phyloP scores from a whole-genome alignment of 169 alveolate genomes.

The Cryptosporidium felis region DNA sequence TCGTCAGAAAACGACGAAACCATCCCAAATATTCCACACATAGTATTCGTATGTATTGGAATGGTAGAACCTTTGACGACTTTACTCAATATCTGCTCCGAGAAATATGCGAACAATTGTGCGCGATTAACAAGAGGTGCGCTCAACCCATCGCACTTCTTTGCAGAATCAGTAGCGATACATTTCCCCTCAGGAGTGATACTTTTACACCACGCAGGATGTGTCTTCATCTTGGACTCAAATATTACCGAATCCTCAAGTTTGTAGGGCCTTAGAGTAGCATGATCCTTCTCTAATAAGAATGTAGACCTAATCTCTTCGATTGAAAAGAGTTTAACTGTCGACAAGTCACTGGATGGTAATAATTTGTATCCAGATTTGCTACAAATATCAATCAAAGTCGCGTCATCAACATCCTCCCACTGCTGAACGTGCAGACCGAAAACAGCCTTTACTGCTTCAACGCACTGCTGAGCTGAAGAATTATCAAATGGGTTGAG shows the following conservation, averaged over 20 bases:
- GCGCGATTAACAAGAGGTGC: slow-evolving; percentile 44
- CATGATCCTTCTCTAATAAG: slow-evolving; percentile 52
- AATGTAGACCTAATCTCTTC: background rate
- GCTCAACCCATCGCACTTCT: slow-evolving; percentile 58
- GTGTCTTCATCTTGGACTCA: slow-evolving; percentile 47
- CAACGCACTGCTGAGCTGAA: slow-evolving; percentile 56
- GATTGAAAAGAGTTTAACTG: background rate
- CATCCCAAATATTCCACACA: slow-evolving; percentile 16
- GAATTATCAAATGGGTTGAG: slow-evolving; percentile 59
- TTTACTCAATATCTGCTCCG: slow-evolving; percentile 33
- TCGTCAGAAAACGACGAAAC: slow-evolving; percentile 5
- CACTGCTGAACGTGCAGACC: slow-evolving; percentile 50
- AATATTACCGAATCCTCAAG: slow-evolving; percentile 7
- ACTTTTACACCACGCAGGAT: slow-evolving; percentile 38
- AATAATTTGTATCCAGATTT: slow-evolving; percentile 55
- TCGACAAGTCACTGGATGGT: slow-evolving; percentile 10
- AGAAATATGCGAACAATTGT: slow-evolving; percentile 43
- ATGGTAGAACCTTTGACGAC: slow-evolving; percentile 26
- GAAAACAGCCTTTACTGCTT: slow-evolving; percentile 51
- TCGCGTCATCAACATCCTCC: slow-evolving; percentile 27
- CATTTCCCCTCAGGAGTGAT: slow-evolving; percentile 68
- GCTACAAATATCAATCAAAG: slow-evolving; percentile 27
- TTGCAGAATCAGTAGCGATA: slow-evolving; percentile 40
- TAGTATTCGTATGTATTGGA: slow-evolving; percentile 45
- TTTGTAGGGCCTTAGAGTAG: slow-evolving; percentile 31